These are phyloP conservation scores for Nitzschia sp. DNA, from an alignment of 108 stramenopile species.

Conservation along the genomic window DNA sequence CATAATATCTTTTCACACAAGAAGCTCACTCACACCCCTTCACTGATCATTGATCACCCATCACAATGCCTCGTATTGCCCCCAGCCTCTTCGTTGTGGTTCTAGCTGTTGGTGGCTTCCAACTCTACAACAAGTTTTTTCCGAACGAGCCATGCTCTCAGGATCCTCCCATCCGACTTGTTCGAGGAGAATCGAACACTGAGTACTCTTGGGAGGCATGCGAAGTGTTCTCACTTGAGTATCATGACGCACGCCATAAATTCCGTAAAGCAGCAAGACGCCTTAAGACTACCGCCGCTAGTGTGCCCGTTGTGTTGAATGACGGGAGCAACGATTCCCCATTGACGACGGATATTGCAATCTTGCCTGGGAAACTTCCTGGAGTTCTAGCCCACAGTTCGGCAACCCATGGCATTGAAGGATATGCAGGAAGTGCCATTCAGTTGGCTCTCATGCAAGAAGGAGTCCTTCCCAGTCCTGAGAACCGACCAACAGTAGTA, in stretches of 20 bases:
- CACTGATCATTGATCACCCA: no score
- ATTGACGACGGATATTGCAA: slow-evolving; percentile 48
- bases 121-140: not conserved
- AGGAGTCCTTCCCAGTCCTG: slow-evolving; percentile 1
- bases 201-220: slow-evolving; percentile 34
- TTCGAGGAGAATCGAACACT: not conserved
- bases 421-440: slow-evolving; percentile 77
- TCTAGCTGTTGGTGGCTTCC: slow-evolving; percentile 1
- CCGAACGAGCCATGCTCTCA: slow-evolving; percentile 11
- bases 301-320: slow-evolving; percentile 11
- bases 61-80: no score
- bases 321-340: slow-evolving; percentile 11
- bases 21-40: no score
- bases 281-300: not conserved
- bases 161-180: slow-evolving; percentile 17
- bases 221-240: slow-evolving; percentile 41
- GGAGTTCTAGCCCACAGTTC: slow-evolving; percentile 62
- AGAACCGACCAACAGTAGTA: slow-evolving; percentile 54
- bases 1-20: no score
- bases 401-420: slow-evolving; percentile 83
- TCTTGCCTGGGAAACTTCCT: slow-evolving; percentile 33
- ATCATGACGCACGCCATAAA: slow-evolving; percentile 40
- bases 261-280: slow-evolving; percentile 39
- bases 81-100: not conserved
- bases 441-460: slow-evolving; percentile 59